Conservation (phyloP, 2,329 filamentous ascomycete genomes). For the Fusarium sp. region DNA sequence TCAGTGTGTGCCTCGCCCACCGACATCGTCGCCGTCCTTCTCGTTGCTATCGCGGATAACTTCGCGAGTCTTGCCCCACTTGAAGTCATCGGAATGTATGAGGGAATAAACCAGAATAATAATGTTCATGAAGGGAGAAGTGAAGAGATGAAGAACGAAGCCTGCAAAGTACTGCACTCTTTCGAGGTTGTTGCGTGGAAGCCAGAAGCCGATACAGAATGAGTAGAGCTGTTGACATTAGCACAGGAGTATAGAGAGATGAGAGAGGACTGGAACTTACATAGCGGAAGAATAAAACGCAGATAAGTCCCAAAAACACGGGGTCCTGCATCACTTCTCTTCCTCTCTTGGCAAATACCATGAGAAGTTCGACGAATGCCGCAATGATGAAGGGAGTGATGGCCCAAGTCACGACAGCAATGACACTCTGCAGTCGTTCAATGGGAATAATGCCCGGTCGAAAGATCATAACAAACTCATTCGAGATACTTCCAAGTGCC, state of each 20-base stretch:
- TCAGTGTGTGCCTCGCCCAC: slow-evolving; percentile 43
- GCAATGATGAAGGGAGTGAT: slow-evolving; percentile 60
- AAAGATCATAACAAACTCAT: slow-evolving; percentile 63
- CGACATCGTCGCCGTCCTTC: slow-evolving; percentile 43
- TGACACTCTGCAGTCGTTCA: slow-evolving; percentile 58
- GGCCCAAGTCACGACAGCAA: slow-evolving; percentile 61
- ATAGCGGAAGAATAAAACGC: slow-evolving; percentile 54
- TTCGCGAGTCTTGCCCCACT: slow-evolving; percentile 60
- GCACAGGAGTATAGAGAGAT: neutral
- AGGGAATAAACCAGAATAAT: slow-evolving; percentile 57
- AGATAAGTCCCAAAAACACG: slow-evolving; percentile 54
- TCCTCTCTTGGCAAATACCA: slow-evolving; percentile 51
- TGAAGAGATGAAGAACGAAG: slow-evolving; percentile 52
- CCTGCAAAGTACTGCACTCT: slow-evolving; percentile 55
- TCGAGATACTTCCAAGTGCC: slow-evolving; percentile 61
- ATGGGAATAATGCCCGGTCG: slow-evolving; percentile 56
- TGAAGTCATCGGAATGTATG: slow-evolving; percentile 58
- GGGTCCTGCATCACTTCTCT: slow-evolving; percentile 50
- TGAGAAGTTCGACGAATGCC: slow-evolving; percentile 53
- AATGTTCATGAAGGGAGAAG: slow-evolving; percentile 58
- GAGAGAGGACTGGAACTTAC: slow-evolving; percentile 47
- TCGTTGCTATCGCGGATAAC: slow-evolving; percentile 48
- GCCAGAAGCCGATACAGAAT: slow-evolving; percentile 57
- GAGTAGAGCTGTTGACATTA: slow-evolving; percentile 53
- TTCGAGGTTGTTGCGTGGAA: slow-evolving; percentile 54